Conservation (phyloP, 345 rosid species). For the Lepidium sativum region DNA sequence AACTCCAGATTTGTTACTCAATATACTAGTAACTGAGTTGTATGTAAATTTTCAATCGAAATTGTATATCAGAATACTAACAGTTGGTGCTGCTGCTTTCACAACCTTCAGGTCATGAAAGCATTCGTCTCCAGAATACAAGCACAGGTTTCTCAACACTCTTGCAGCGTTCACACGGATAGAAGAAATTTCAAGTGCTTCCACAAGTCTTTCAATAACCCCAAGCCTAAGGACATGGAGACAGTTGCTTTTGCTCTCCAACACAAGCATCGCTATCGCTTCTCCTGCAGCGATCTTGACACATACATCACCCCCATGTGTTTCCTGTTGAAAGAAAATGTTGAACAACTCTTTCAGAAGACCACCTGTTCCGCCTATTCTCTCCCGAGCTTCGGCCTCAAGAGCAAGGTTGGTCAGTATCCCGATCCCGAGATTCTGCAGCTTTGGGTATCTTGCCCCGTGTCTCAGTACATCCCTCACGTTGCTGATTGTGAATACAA, state of each 20-base stretch:
- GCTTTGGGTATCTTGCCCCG: constrained; percentile 53
- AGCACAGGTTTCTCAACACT: constrained; percentile 63
- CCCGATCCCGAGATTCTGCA: constrained; percentile 68
- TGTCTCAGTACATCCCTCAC: constrained; percentile 63
- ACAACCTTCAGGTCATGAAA: constrained; percentile 45
- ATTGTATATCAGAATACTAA: constrained; percentile 24
- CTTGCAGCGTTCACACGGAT: constrained; percentile 68
- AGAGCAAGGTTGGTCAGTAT: constrained; percentile 63
- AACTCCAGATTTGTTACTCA: not conserved
- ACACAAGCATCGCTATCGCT: constrained; percentile 78
- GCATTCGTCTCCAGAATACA: constrained; percentile 40
- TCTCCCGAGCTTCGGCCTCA: constrained; percentile 65
- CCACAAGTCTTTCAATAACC: constrained; percentile 40
- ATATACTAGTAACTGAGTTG: not conserved
- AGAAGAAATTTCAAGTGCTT: constrained; percentile 44
- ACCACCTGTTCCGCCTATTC: constrained; percentile 82
- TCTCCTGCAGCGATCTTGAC: constrained; percentile 77
- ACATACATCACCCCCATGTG: constrained; percentile 25
- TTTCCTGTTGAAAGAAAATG: constrained; percentile 49
- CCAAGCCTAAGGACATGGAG: constrained; percentile 51
- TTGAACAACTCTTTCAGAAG: constrained; percentile 66
- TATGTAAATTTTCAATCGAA: not conserved
- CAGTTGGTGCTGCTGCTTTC: constrained; percentile 57
- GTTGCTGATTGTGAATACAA: constrained; percentile 78
- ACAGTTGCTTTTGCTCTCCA: constrained; percentile 70